Base-by-base conservation (phyloP, 805 yeast genomes). In the Brettanomyces custersianus region DNA sequence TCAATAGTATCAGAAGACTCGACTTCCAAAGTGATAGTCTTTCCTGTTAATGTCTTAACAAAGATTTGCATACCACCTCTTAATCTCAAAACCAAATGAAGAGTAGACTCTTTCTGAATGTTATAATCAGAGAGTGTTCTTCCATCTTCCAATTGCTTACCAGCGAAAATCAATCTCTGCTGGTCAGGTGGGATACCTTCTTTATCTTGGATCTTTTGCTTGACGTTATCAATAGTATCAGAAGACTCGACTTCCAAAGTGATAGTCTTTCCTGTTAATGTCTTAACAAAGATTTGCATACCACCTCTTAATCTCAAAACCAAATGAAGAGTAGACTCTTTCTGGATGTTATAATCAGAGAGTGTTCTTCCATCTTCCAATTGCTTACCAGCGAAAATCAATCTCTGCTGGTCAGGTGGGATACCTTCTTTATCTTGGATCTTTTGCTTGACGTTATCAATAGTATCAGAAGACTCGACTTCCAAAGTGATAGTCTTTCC, bases 161-260 rank as follows among this genome's bases (percentile, higher is more conserved):
- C 96, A 55, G 96, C 96, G 57, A 88, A 88, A 72, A 88, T 86
- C 58, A 87, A 77, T 72, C 96, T 81, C 72, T 88, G 96, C 67
- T 87, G 95, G 68, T 86, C 96, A 54, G 95, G 95, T 64, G 96
- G 96, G 57, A 87, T 86, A 60, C 96, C 96, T 66, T 87, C 95
- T 72, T 84, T 85, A 74, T 85, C 96, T 74, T 85, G 95, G 62
- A 87, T 86, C 77, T 86, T 86, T 57, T 92, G 72, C 75, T 86
- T 88, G 72, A 88, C 96, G 59, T 85, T 86, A 77, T 87, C 96
- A 63, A 90, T 86, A 47, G 96, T 86, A 76, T 88, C 96, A 45
- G 95, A 85, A 47, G 96, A 86, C 72, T 88, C 96, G 53, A 87
- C 96, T 74, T 88, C 96, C 51, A 88, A 77, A 64, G 96, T 88